Evolutionary conservation across 108 stramenopile genomes (phyloP), one percentile per base, ranked within the genome.

Genomic region (Cyclotella kingstonii): DNA sequence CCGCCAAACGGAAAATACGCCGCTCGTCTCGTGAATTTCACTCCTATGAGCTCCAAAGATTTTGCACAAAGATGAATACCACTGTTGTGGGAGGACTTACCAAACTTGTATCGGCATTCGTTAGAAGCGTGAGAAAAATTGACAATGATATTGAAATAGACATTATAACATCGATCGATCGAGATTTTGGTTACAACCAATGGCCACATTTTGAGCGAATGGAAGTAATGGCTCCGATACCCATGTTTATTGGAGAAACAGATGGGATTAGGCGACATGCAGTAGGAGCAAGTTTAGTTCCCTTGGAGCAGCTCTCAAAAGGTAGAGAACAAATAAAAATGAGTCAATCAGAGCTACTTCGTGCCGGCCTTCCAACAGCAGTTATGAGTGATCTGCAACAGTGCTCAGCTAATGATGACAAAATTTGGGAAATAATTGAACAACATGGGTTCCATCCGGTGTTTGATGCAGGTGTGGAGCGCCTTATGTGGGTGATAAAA

Each of bases 111-210:
- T 28, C 57, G 33, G 71, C 81, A 15, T 89, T 89, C 42, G 50
- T 64, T 4, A 65, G 39, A 22, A 38, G 15, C 33, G 26, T 35
- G n/a, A 26, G 45, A 23, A n/a, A 34, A 21, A 14, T 10, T 10
- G 17, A 42, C 6, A 36, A 31, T 27, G 22, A 29, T 17, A 40
- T 25, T 11, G 70, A 53, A 26, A 30, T 72, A 18, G 87, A 89
- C 48, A 70, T 89, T 22, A 81, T 89, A 21, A 89, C 87, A 5
- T 70, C 78, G 21, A 58, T 88, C 25, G 87, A 89, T 75, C 72
- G 87, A n/a, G 87, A 89, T 60, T 89, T 84, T 73, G 84, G 84
- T 14, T 42, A 47, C 31, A 79, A 63, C 30, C 47, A 66, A 2
- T 79, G 82, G 47, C 81, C 81, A 67, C 43, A 80, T 39, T 89